These are phyloP conservation scores for Pseudomassariella vexata DNA, from an alignment of 2,329 filamentous ascomycete species.

Conservation along the genomic window DNA sequence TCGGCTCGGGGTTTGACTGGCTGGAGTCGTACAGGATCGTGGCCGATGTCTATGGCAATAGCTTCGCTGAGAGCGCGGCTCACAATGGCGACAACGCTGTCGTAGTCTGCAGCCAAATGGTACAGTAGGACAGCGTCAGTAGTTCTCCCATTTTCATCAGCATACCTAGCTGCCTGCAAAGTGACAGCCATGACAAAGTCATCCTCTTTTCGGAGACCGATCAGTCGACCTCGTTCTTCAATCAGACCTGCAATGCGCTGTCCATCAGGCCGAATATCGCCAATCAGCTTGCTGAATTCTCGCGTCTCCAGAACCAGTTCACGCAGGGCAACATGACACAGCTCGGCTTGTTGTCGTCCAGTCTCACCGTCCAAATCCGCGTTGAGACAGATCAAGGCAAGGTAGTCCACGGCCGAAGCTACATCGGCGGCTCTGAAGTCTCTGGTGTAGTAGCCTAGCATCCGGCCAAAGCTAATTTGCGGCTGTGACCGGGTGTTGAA, in stretches of 20 bases:
- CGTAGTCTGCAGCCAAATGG: slow-evolving; percentile 90
- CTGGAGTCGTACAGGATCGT: slow-evolving; percentile 71
- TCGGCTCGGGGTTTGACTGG: slow-evolving; percentile 68
- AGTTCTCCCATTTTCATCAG: slow-evolving; percentile 87
- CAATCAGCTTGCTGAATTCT: slow-evolving; percentile 89
- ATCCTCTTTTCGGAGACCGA: slow-evolving; percentile 71
- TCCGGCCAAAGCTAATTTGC: slow-evolving; percentile 89
- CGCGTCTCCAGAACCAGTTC: slow-evolving; percentile 95
- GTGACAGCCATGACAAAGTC: slow-evolving; percentile 92
- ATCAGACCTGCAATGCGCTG: slow-evolving; percentile 81
- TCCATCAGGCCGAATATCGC: slow-evolving; percentile 84
- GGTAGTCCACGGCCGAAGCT: slow-evolving; percentile 87
- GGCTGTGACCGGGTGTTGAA: slow-evolving; percentile 63
- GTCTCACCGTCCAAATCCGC: slow-evolving; percentile 70
- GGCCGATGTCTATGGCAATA: slow-evolving; percentile 78
- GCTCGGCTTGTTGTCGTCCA: slow-evolving; percentile 68
- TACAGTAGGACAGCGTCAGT: slow-evolving; percentile 93
- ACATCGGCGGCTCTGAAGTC: slow-evolving; percentile 91
- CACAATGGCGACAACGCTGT: slow-evolving; percentile 85
- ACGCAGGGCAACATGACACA: slow-evolving; percentile 88
- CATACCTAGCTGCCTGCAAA: slow-evolving; percentile 82
- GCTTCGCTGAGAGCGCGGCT: slow-evolving; percentile 88
- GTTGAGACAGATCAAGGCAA: slow-evolving; percentile 87
- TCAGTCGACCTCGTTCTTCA: slow-evolving; percentile 75
- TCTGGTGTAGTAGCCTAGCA: slow-evolving; percentile 91